A percentile compares a stretch with the other conserved stretches of the same genome.
Conservation (phyloP, 805 yeast species). For the Tetrapisispora nanseiensis region DNA sequence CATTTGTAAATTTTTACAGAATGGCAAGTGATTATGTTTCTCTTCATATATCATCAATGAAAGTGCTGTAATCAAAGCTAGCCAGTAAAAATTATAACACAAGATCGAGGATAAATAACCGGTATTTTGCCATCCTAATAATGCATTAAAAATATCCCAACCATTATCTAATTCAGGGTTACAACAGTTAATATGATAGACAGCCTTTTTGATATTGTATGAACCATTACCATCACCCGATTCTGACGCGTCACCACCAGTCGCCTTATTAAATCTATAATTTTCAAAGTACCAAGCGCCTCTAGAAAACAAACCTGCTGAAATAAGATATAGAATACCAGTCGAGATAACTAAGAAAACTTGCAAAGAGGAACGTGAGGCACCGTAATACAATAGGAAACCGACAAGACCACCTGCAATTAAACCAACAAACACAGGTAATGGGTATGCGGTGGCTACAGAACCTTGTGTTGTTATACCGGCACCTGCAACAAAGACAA, state of each 20-base stretch:
- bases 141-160: constrained; percentile 94
- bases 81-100: constrained; percentile 85
- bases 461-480: constrained; percentile 51
- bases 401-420: constrained; percentile 73
- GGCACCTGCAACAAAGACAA: constrained; percentile 93
- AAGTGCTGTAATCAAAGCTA: constrained; percentile 47
- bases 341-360: constrained; percentile 82
- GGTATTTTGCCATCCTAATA: constrained; percentile 95
- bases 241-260: constrained; percentile 96
- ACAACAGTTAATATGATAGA: constrained; percentile 97
- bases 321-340: constrained; percentile 75
- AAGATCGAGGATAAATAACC: constrained; percentile 90
- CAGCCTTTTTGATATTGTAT: constrained; percentile 66
- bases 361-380: constrained; percentile 75
- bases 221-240: constrained; percentile 92
- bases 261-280: constrained; percentile 47
- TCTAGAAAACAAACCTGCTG: constrained; percentile 89
- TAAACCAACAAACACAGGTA: constrained; percentile 85
- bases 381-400: constrained; percentile 63
- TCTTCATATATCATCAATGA: constrained; percentile 71
- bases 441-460: constrained; percentile 71
- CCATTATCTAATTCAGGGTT: constrained; percentile 87
- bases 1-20: constrained; percentile 39
- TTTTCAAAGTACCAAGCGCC: constrained; percentile 85
- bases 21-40: constrained; percentile 72